phyloP scores from a whole-genome alignment of 768 basidiomycete genomes.

The Rhizopogon salebrosus region DNA sequence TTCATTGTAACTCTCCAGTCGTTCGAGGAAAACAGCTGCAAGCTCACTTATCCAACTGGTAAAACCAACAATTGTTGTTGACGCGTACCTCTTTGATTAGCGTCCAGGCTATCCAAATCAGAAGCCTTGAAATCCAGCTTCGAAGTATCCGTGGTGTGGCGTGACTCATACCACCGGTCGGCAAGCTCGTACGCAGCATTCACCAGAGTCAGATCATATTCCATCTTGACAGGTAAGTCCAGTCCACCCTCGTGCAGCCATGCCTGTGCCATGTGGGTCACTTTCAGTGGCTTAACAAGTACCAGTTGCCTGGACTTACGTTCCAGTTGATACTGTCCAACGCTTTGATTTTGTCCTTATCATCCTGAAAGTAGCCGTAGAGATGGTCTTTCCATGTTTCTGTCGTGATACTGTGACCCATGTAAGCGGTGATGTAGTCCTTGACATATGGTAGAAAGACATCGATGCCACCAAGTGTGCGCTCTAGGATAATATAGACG shows the following conservation, averaged over 20 bases:
- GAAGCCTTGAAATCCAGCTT: slow-evolving; percentile 35
- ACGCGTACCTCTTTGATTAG: slow-evolving; percentile 45
- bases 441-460: slow-evolving; percentile 52
- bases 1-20: slow-evolving; percentile 32
- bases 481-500: slow-evolving; percentile 27
- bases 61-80: neutral
- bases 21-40: slow-evolving; percentile 54
- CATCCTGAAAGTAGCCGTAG: slow-evolving; percentile 45
- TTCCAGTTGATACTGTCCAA: slow-evolving; percentile 55
- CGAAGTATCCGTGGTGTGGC: slow-evolving; percentile 27
- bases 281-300: neutral
- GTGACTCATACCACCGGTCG: slow-evolving; percentile 45
- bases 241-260: slow-evolving; percentile 57
- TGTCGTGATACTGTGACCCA: slow-evolving; percentile 52
- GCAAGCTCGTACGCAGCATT: slow-evolving; percentile 49
- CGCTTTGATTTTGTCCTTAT: slow-evolving; percentile 38
- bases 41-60: neutral
- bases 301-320: slow-evolving; percentile 28
- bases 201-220: slow-evolving; percentile 52
- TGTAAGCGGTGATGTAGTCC: slow-evolving; percentile 51
- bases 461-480: slow-evolving; percentile 50
- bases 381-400: slow-evolving; percentile 54
- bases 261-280: slow-evolving; percentile 29
- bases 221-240: slow-evolving; percentile 41
- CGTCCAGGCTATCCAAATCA: slow-evolving; percentile 43